A percentile compares a stretch with the other conserved stretches of the same genome.
Evolutionary conservation across 257 asterid species (phyloP).

Genomic region (Verbena officinalis): DNA sequence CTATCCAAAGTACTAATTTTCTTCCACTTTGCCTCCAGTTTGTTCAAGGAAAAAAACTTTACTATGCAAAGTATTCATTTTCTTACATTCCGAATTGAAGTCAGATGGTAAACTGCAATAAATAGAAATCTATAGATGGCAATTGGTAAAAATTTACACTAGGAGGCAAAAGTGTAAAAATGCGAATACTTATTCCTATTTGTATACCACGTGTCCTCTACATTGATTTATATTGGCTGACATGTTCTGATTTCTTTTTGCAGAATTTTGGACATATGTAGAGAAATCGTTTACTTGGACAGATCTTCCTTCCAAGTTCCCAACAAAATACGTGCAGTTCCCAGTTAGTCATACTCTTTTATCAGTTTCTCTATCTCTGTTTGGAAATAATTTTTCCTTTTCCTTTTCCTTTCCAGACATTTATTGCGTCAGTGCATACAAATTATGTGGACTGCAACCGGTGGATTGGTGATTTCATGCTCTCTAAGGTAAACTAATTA

Average conservation of each 20-base stretch:
- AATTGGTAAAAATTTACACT: too few relatives aligned
- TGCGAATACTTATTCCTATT: too few relatives aligned
- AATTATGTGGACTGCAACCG: slow-evolving; percentile 96
- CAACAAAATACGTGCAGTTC: slow-evolving; percentile 95
- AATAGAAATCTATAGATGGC: too few relatives aligned
- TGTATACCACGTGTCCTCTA: too few relatives aligned
- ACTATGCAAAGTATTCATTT: too few relatives aligned
- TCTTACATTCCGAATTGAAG: too few relatives aligned
- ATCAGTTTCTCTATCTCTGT: neutral
- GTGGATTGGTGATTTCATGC: slow-evolving; percentile 94
- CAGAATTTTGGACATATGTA: slow-evolving; percentile 97
- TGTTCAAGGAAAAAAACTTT: too few relatives aligned
- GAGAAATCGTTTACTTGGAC: slow-evolving; percentile 99
- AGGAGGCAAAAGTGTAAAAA: too few relatives aligned
- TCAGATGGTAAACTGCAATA: too few relatives aligned
- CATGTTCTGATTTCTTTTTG: slow-evolving; percentile 28
- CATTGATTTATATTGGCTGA: neutral
- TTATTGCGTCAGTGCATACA: slow-evolving; percentile 92
- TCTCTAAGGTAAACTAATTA: slow-evolving; percentile 71
- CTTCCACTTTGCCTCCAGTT: too few relatives aligned
- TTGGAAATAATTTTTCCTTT: neutral
- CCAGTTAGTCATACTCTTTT: slow-evolving; percentile 60
- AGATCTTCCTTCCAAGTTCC: slow-evolving; percentile 95
- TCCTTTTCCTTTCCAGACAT: slow-evolving; percentile 29
- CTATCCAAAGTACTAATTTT: too few relatives aligned